These are phyloP conservation scores for Encephalitozoon romaleae DNA, from an alignment of 371 early-diverging fungal species.

Conservation along the genomic window DNA sequence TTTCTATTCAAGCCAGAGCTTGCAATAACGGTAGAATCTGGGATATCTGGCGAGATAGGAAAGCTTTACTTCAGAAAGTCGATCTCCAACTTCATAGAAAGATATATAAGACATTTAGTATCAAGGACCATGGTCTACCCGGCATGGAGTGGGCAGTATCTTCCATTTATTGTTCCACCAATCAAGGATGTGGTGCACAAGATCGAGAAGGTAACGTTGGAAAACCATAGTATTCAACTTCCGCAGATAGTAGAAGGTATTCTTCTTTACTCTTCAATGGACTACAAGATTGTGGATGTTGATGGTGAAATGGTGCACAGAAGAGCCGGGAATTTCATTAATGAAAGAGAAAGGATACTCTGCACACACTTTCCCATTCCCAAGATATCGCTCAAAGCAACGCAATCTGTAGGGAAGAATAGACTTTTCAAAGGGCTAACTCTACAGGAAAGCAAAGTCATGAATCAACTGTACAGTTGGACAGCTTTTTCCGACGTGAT, in stretches of 20 bases:
- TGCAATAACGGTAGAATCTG: slow-evolving; percentile 46
- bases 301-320: slow-evolving; percentile 30
- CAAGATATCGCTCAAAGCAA: background rate
- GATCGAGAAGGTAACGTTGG: slow-evolving; percentile 20
- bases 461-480: slow-evolving; percentile 25
- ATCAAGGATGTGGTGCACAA: slow-evolving; percentile 32
- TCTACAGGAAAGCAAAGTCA: slow-evolving; percentile 28
- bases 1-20: slow-evolving; percentile 53
- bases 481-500: slow-evolving; percentile 48
- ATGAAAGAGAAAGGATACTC: slow-evolving; percentile 25
- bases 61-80: slow-evolving; percentile 42
- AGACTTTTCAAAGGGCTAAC: slow-evolving; percentile 33
- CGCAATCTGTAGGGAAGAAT: slow-evolving; percentile 20
- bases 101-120: slow-evolving; percentile 36
- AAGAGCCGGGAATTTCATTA: slow-evolving; percentile 45
- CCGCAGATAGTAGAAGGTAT: slow-evolving; percentile 34
- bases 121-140: slow-evolving; percentile 51
- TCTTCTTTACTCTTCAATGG: slow-evolving; percentile 35
- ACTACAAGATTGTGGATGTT: slow-evolving; percentile 46
- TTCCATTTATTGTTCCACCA: slow-evolving; percentile 49
- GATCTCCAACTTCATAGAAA: slow-evolving; percentile 47
- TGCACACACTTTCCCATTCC: slow-evolving; percentile 26
- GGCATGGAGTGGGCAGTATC: slow-evolving; percentile 47
- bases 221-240: slow-evolving; percentile 8
- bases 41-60: slow-evolving; percentile 42